phyloP scores from a whole-genome alignment of 2,329 filamentous ascomycete genomes.

The Trichoderma harzianum region DNA sequence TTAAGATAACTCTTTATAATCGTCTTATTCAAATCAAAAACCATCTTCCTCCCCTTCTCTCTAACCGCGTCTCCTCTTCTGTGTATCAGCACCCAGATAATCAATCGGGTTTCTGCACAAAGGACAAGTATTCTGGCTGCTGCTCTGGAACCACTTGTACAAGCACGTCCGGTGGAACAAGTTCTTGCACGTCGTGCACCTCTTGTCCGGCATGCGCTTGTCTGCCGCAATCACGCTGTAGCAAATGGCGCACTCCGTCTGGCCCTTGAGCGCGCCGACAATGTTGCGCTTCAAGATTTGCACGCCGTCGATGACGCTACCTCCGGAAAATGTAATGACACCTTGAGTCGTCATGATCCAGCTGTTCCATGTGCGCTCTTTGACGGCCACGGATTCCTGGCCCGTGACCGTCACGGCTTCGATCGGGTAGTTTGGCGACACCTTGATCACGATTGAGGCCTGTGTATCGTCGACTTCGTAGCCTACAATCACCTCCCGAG shows the following conservation, averaged over 20 bases:
- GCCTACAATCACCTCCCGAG: conserved; percentile 74
- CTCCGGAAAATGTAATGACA: conserved; percentile 90
- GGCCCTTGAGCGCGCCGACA: conserved; percentile 81
- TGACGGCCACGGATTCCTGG: conserved; percentile 79
- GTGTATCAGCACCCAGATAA: conserved; percentile 45
- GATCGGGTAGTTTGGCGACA: conserved; percentile 81
- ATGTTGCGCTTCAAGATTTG: conserved; percentile 84
- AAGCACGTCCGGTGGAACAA: conserved; percentile 85
- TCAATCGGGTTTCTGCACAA: conserved; percentile 87
- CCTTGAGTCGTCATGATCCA: conserved; percentile 88
- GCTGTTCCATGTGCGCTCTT: conserved; percentile 86
- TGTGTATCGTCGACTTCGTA: conserved; percentile 87
- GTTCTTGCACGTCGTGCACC: conserved; percentile 89
- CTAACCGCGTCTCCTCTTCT: conserved; percentile 34
- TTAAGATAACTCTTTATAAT: neutral
- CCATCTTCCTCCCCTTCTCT: neutral
- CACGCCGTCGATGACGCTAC: conserved; percentile 82
- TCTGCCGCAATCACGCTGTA: conserved; percentile 90
- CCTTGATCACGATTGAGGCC: conserved; percentile 75
- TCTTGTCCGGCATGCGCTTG: conserved; percentile 86
- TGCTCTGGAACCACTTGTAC: conserved; percentile 96
- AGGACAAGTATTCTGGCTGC: conserved; percentile 87
- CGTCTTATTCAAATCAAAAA: neutral
- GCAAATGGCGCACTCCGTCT: conserved; percentile 94
- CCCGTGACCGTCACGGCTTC: conserved; percentile 72